These are phyloP conservation scores for Alternaria angustiovoidea DNA, from an alignment of 2,329 filamentous ascomycete genomes.

Conservation along the genomic window DNA sequence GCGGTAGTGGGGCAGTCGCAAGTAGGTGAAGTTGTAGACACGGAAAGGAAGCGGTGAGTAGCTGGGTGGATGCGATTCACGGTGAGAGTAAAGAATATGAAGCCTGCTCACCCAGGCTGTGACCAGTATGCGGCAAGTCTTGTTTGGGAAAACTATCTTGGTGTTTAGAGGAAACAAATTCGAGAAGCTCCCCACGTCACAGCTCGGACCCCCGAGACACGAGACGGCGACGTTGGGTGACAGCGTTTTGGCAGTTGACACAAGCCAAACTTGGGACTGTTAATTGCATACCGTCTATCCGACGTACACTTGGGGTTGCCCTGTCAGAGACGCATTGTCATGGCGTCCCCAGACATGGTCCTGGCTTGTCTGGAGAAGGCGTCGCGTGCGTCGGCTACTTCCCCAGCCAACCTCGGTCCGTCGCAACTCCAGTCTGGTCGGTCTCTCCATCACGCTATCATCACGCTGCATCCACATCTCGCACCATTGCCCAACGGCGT, in stretches of 20 bases:
- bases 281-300: not conserved
- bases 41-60: not conserved
- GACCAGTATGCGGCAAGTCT: conserved; percentile 14
- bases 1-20: conserved; percentile 26
- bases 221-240: not conserved
- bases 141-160: conserved; percentile 21
- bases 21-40: not conserved
- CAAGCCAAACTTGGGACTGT: not conserved
- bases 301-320: not conserved
- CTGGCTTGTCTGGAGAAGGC: conserved; percentile 4
- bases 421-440: conserved; percentile 8
- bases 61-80: not conserved
- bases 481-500: conserved; percentile 4
- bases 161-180: conserved; percentile 9
- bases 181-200: conserved; percentile 35
- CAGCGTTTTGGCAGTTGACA: not conserved
- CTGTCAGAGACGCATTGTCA: not conserved
- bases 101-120: conserved; percentile 45
- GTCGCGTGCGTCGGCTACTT: conserved; percentile 7
- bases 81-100: not conserved
- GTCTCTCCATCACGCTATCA: conserved; percentile 30
- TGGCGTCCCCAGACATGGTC: not conserved
- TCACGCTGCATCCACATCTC: conserved; percentile 16
- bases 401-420: conserved; percentile 41
- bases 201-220: conserved; percentile 25